Percentiles rank a stretch among this genome's conserved stretches.
phyloP scores from a whole-genome alignment of 306 rosid species.

The Leucaena leucocephala region DNA sequence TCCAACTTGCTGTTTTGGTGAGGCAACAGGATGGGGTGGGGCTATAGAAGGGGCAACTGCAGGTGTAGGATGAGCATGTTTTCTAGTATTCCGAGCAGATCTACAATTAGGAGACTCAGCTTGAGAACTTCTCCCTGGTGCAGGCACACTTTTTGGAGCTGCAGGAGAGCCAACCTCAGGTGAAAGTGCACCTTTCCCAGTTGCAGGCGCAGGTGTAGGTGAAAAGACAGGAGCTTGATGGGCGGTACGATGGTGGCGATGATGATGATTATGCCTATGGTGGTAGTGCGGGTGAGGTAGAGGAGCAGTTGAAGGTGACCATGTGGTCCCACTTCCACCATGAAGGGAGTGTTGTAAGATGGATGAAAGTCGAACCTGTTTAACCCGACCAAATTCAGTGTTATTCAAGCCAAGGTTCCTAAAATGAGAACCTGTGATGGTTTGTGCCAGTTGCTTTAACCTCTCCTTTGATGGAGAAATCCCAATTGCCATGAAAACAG shows the following conservation, averaged over 20 bases:
- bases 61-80: conserved; percentile 53
- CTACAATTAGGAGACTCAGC: conserved; percentile 75
- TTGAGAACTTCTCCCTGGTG: conserved; percentile 49
- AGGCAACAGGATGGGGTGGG: conserved; percentile 46
- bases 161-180: conserved; percentile 58
- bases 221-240: conserved; percentile 60
- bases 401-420: conserved; percentile 86
- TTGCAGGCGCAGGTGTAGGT: conserved; percentile 56
- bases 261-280: conserved; percentile 51
- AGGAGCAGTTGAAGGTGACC: conserved; percentile 78
- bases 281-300: conserved; percentile 48
- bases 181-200: conserved; percentile 42
- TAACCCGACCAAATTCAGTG: conserved; percentile 84
- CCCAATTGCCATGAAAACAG: conserved; percentile 69
- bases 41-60: conserved; percentile 50
- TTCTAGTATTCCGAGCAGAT: conserved; percentile 46
- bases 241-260: conserved; percentile 53
- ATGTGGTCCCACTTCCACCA: conserved; percentile 51
- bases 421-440: conserved; percentile 74
- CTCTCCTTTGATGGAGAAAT: conserved; percentile 64
- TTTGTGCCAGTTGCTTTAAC: conserved; percentile 83
- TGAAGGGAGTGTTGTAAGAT: conserved; percentile 69
- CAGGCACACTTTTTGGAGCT: conserved; percentile 44
- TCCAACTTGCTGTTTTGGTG: conserved; percentile 53
- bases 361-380: conserved; percentile 88